These are phyloP conservation scores for Paecilomyces sp. DNA, from an alignment of 2,329 filamentous ascomycete genomes.

Conservation along the genomic window DNA sequence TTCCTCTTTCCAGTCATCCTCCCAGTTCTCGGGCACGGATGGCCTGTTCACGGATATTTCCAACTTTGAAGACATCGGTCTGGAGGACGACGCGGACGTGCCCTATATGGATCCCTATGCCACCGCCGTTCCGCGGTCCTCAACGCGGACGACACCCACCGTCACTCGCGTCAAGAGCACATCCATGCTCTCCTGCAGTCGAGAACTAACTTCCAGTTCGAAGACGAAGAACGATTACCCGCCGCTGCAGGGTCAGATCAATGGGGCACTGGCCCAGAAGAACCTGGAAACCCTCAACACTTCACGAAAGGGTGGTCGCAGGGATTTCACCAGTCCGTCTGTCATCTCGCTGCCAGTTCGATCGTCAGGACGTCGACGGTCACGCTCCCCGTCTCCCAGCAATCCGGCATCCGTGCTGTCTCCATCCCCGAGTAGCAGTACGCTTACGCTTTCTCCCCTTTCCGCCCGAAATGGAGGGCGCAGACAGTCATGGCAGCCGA, in stretches of 20 bases:
- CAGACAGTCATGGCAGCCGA: slow-evolving; percentile 36
- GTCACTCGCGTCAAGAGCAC: slow-evolving; percentile 18
- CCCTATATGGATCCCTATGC: slow-evolving; percentile 8
- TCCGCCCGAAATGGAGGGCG: slow-evolving; percentile 18
- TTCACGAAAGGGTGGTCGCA: neutral
- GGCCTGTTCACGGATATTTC: slow-evolving; percentile 63
- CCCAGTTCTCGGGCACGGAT: slow-evolving; percentile 61
- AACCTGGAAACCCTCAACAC: slow-evolving; percentile 16
- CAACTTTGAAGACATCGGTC: slow-evolving; percentile 89
- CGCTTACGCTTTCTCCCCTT: neutral
- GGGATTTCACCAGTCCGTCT: slow-evolving; percentile 5
- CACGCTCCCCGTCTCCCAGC: slow-evolving; percentile 8
- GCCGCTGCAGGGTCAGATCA: slow-evolving; percentile 17
- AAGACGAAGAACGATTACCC: slow-evolving; percentile 16
- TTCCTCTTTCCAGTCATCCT: slow-evolving; percentile 76
- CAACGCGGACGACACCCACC: slow-evolving; percentile 10
- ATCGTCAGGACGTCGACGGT: slow-evolving; percentile 4
- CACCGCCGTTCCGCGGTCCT: neutral
- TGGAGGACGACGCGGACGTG: slow-evolving; percentile 59
- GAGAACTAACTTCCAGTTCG: slow-evolving; percentile 25
- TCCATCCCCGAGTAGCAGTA: slow-evolving; percentile 18
- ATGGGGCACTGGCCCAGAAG: slow-evolving; percentile 16
- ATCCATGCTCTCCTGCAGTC: slow-evolving; percentile 19
- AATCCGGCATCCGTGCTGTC: slow-evolving; percentile 14
- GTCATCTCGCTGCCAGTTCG: slow-evolving; percentile 17